These are phyloP conservation scores for Candolleomyces efflorescens DNA, from an alignment of 768 basidiomycete species.

Conservation along the genomic window DNA sequence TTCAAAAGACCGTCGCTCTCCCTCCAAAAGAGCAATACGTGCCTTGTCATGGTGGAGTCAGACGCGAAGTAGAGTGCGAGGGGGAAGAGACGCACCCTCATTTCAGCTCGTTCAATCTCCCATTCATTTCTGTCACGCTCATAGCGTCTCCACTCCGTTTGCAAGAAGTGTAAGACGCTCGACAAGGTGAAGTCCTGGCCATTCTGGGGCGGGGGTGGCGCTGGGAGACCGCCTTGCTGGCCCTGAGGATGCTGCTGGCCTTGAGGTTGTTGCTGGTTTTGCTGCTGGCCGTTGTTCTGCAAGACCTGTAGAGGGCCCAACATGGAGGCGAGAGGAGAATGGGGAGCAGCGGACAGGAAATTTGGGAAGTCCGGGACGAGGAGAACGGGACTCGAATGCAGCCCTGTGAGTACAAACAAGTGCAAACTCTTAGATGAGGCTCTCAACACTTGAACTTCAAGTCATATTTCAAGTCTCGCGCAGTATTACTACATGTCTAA, in stretches of 20 bases:
- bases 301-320: constrained; percentile 66
- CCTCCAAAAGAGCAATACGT: constrained; percentile 94
- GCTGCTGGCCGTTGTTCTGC: constrained; percentile 53
- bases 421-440: constrained; percentile 22
- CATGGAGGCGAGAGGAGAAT: constrained; percentile 43
- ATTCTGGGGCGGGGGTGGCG: constrained; percentile 76
- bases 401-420: constrained; percentile 30
- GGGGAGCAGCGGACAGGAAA: constrained; percentile 12
- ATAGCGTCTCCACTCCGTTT: constrained; percentile 97
- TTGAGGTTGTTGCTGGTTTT: constrained; percentile 59
- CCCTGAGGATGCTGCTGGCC: constrained; percentile 44
- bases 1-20: constrained; percentile 94
- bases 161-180: constrained; percentile 92
- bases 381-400: constrained; percentile 15
- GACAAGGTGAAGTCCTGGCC: constrained; percentile 93
- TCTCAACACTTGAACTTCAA: constrained; percentile 14
- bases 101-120: constrained; percentile 99
- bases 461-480: neutral
- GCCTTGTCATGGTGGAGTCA: constrained; percentile 49
- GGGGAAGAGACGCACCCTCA: constrained; percentile 69
- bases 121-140: constrained; percentile 99
- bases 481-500: constrained; percentile 2
- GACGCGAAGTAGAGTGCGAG: constrained; percentile 21
- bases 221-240: constrained; percentile 49
- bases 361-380: constrained; percentile 17